Evolutionary conservation across 257 asterid species (phyloP).

Genomic region (Nyctanthes arbortristis): DNA sequence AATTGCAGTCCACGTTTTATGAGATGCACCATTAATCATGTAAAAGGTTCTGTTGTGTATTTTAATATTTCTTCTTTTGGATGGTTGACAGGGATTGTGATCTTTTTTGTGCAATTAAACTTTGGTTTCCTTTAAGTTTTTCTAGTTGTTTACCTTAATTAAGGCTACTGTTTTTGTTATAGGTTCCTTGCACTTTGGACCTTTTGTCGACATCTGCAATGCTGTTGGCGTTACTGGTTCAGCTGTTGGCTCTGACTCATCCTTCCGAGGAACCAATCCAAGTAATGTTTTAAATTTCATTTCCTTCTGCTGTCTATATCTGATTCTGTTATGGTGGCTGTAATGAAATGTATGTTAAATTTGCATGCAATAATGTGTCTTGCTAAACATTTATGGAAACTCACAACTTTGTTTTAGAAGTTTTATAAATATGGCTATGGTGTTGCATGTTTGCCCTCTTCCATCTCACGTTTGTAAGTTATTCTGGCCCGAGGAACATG

Average conservation of each 20-base stretch:
- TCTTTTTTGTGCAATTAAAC: conserved; percentile 6
- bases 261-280: conserved; percentile 97
- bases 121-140: conserved; percentile 11
- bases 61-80: conserved; percentile 11
- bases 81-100: not conserved
- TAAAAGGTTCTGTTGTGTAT: conserved; percentile 28
- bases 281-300: conserved; percentile 43
- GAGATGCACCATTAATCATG: conserved; percentile 97
- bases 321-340: conserved; percentile 19
- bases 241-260: conserved; percentile 95
- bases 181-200: conserved; percentile 95
- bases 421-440: not conserved
- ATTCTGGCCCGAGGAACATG: not conserved
- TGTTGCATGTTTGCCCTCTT: not conserved
- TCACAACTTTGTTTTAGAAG: not conserved
- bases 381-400: not conserved
- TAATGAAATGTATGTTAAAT: not conserved
- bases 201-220: conserved; percentile 93
- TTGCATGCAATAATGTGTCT: not conserved
- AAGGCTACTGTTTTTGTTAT: conserved; percentile 27
- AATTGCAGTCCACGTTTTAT: conserved; percentile 98
- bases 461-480: not conserved
- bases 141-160: conserved; percentile 33
- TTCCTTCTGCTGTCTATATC: conserved; percentile 1
- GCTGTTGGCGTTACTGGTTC: conserved; percentile 94